These are phyloP conservation scores for Lenzites betulinus DNA, from an alignment of 768 basidiomycete species.

Conservation along the genomic window DNA sequence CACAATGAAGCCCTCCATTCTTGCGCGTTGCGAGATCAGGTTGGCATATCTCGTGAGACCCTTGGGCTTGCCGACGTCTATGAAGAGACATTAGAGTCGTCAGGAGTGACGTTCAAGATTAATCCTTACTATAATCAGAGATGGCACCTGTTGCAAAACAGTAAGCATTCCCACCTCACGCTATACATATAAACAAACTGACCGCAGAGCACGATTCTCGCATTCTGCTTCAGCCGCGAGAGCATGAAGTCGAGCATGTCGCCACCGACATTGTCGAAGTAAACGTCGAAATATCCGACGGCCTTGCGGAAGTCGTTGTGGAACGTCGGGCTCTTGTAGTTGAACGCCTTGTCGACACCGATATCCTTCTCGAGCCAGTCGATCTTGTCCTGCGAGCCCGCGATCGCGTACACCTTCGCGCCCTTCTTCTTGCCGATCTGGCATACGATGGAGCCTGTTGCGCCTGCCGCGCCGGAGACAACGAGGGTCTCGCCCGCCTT, in stretches of 20 bases:
- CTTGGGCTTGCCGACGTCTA: constrained; percentile 60
- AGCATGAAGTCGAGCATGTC: constrained; percentile 82
- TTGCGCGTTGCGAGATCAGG: constrained; percentile 77
- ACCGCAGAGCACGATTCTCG: constrained; percentile 84
- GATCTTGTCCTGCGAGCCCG: constrained; percentile 83
- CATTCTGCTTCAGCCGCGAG: constrained; percentile 71
- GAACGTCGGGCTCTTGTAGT: constrained; percentile 85
- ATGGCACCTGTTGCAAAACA: constrained; percentile 63
- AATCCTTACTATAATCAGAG: constrained; percentile 70
- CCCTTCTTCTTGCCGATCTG: constrained; percentile 80
- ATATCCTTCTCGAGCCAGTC: constrained; percentile 82
- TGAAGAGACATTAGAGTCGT: not conserved
- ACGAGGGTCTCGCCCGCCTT: constrained; percentile 86
- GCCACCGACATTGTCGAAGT: constrained; percentile 82
- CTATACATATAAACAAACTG: constrained; percentile 22
- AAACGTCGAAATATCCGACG: constrained; percentile 81
- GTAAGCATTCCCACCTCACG: not conserved
- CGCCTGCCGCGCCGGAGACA: constrained; percentile 89
- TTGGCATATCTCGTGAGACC: constrained; percentile 68
- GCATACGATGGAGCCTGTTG: constrained; percentile 82
- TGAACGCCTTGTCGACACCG: constrained; percentile 79
- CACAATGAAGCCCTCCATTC: constrained; percentile 84
- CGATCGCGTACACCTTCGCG: constrained; percentile 86
- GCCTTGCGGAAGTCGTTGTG: constrained; percentile 65
- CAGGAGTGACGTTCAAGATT: not conserved